These are phyloP conservation scores for Entomortierella lignicola DNA, from an alignment of 192 early-diverging fungal species.

Conservation along the genomic window DNA sequence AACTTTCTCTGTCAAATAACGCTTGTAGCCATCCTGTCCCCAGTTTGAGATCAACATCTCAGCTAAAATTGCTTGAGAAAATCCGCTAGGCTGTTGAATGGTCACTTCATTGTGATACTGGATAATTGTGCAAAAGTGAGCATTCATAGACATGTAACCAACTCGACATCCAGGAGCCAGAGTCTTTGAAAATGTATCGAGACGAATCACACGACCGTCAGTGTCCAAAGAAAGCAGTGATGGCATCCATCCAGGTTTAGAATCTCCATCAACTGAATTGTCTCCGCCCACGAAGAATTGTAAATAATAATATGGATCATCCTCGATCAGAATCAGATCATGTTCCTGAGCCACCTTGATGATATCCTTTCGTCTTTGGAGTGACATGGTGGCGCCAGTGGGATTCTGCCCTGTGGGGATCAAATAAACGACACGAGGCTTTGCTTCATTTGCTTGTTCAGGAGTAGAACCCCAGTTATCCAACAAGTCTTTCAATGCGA, in stretches of 20 bases:
- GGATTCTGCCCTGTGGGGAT: constrained; percentile 92
- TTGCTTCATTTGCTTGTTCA: constrained; percentile 45
- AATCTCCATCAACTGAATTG: constrained; percentile 15
- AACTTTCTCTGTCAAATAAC: constrained; percentile 69
- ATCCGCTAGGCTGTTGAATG: constrained; percentile 80
- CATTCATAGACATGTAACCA: constrained; percentile 73
- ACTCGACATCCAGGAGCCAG: constrained; percentile 82
- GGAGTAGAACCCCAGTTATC: constrained; percentile 50
- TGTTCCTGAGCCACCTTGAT: constrained; percentile 78
- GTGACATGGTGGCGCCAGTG: constrained; percentile 82
- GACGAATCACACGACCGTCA: constrained; percentile 85
- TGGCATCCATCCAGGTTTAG: constrained; percentile 60
- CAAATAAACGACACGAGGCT: constrained; percentile 70
- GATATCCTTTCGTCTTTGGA: constrained; percentile 77
- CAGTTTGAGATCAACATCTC: constrained; percentile 73
- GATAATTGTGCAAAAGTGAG: constrained; percentile 75
- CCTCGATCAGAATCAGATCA: constrained; percentile 86
- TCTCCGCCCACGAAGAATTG: constrained; percentile 62
- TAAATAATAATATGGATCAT: constrained; percentile 94
- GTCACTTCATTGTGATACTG: constrained; percentile 83
- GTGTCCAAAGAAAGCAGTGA: constrained; percentile 84
- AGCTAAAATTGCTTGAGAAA: constrained; percentile 78
- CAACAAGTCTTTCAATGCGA: constrained; percentile 59
- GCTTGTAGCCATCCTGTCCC: constrained; percentile 78
- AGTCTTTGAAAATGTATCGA: constrained; percentile 92